Evolutionary conservation across 371 early-diverging fungal species (phyloP), one percentile per base, ranked within the genome.

Genomic region (Mucor racemosus): DNA sequence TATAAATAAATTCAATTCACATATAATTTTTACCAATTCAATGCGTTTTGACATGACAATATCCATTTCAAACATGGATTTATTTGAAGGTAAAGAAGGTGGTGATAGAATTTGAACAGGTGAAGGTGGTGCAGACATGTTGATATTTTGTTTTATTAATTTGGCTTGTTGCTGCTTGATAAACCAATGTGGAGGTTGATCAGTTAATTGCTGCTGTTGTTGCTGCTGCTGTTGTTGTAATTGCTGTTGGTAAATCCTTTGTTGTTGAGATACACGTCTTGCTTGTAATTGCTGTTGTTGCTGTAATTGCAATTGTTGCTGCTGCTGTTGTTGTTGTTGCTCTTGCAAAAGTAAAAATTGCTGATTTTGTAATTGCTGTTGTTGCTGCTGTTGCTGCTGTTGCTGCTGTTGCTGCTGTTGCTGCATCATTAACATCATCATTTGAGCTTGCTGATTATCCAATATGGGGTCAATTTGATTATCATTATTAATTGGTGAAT

Each of bases 151-250:
- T 26, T 58, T n/a, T 15, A 54, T 39, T 15, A 62, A 26, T 34
- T 63, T 63, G 5, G 55, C 42, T 56, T 63, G 64, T 33, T 63
- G 64, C 7, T 63, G 64, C 19, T 63, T 54, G 33, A 63, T 31
- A 41, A 63, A 63, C 64, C 64, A 63, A 41, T 62, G 50, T 17
- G 61, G 48, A 4, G 61, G 50, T 36, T 65, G 57, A 31, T 9
- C 11, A 44, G 11, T 46, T 19, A 44, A 35, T 17, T 53, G 53
- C 3, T 46, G 63, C 14, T 63, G 39, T n/a, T 63, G 55, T 9
- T 35, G 61, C 13, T 42, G 60, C 17, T 57, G 60, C 17, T 58
- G 58, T 10, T 7, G 38, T 14, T 40, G 62, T 10, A 36, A 10
- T 50, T 62, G 62, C 33, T 31, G 61, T 17, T 60, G 61, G 9